These are phyloP conservation scores for Filobasidium floriforme DNA, from an alignment of 768 basidiomycete species.

Conservation along the genomic window DNA sequence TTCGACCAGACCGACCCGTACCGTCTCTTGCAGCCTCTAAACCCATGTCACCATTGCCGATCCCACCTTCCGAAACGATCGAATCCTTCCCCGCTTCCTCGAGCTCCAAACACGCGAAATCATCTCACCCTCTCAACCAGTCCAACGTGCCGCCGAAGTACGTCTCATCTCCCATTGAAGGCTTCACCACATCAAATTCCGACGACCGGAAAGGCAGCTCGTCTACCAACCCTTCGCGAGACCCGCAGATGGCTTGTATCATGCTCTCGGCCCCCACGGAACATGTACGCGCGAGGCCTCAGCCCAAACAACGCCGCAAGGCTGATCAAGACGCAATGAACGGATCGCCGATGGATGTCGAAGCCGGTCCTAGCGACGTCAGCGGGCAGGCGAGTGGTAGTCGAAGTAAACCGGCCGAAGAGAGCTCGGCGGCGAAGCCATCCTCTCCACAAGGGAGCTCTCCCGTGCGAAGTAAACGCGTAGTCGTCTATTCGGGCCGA, in stretches of 20 bases:
- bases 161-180: neutral
- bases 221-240: neutral
- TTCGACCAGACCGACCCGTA: neutral
- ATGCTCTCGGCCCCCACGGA: neutral
- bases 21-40: neutral
- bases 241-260: neutral
- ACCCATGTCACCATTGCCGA: neutral
- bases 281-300: too few relatives aligned
- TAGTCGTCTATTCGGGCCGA: neutral
- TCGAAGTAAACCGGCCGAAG: too few relatives aligned
- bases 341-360: neutral
- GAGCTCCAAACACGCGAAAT: neutral
- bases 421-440: too few relatives aligned
- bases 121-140: neutral
- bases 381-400: neutral
- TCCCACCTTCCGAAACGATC: neutral
- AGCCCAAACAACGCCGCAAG: too few relatives aligned
- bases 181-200: conserved; percentile 5
- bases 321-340: neutral
- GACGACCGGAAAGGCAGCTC: neutral
- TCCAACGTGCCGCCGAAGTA: neutral
- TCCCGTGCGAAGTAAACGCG: neutral
- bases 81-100: neutral
- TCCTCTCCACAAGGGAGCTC: too few relatives aligned
- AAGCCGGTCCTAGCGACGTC: neutral